Conservation (phyloP, 805 yeast genomes). For the Sugiyamaella boreocaroliniensis region DNA sequence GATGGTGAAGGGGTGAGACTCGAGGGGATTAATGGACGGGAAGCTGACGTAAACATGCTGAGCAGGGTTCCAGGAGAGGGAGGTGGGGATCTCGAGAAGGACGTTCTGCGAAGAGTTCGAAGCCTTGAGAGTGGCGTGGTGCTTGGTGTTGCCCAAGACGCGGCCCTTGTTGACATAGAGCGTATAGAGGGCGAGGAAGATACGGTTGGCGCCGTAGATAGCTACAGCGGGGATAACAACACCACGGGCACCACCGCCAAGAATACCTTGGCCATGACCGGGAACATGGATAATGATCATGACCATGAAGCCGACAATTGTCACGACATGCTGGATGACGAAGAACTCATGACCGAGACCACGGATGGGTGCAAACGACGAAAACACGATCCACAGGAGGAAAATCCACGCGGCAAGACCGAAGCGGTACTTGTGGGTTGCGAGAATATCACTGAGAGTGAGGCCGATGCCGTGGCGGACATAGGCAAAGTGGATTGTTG, state of each 20-base stretch:
- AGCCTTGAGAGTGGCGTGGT: constrained; percentile 29
- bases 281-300: constrained; percentile 39
- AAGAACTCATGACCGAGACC: constrained; percentile 39
- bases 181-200: constrained; percentile 38
- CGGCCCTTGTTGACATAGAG: constrained; percentile 35
- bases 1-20: constrained; percentile 45
- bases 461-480: constrained; percentile 37
- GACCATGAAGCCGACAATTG: constrained; percentile 38
- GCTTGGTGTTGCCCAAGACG: constrained; percentile 12
- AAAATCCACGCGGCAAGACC: constrained; percentile 36
- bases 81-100: background rate
- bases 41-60: constrained; percentile 41
- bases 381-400: constrained; percentile 28
- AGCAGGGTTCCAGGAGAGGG: constrained; percentile 39
- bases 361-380: constrained; percentile 34
- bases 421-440: constrained; percentile 39
- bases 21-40: constrained; percentile 33
- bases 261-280: constrained; percentile 31
- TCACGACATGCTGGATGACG: constrained; percentile 38
- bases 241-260: constrained; percentile 35
- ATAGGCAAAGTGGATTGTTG: constrained; percentile 33
- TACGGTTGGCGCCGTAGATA: constrained; percentile 33
- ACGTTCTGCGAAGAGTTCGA: constrained; percentile 7
- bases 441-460: constrained; percentile 39
- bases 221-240: constrained; percentile 38